Conservation (phyloP, 495 filamentous ascomycete species). For the Penicillium paradoxum region DNA sequence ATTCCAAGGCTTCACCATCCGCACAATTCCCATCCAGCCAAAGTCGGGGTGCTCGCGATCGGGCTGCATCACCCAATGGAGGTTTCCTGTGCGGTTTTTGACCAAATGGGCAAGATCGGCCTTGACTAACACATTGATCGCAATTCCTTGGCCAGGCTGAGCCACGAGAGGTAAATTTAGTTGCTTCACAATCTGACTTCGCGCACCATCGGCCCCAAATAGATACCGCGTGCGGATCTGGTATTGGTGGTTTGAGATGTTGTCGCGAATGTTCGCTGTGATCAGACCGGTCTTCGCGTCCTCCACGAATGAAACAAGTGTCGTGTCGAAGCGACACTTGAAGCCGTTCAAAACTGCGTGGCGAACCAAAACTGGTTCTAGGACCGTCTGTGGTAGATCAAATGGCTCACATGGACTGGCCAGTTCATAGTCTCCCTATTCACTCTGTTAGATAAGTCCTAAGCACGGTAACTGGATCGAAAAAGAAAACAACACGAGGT, state of each 20-base stretch:
- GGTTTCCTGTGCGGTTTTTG: constrained; percentile 45
- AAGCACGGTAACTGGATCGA: too few species aligned
- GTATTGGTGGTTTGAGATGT: constrained; percentile 35
- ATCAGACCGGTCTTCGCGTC: constrained; percentile 29
- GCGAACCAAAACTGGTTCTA: constrained; percentile 49
- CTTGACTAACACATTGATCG: constrained; percentile 49
- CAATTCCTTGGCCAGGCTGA: constrained; percentile 49
- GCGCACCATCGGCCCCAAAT: constrained; percentile 55
- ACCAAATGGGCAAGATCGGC: constrained; percentile 50
- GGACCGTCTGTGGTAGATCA: constrained; percentile 47
- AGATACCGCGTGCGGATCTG: constrained; percentile 48
- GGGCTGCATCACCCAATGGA: constrained; percentile 53
- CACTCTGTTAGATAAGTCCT: too few species aligned
- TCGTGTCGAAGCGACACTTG: constrained; percentile 40
- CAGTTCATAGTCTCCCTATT: constrained; percentile 47
- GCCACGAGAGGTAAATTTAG: constrained; percentile 44
- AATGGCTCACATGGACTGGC: constrained; percentile 45
- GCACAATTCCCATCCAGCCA: constrained; percentile 36
- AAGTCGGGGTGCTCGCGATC: constrained; percentile 38
- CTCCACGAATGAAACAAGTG: constrained; percentile 27
- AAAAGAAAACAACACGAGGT: neutral
- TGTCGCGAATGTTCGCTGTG: constrained; percentile 32
- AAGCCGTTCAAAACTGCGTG: constrained; percentile 40
- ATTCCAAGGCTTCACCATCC: constrained; percentile 54
- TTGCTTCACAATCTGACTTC: constrained; percentile 47